Conservation (phyloP, 345 rosid species). For the Raphanus raphanistrum region DNA sequence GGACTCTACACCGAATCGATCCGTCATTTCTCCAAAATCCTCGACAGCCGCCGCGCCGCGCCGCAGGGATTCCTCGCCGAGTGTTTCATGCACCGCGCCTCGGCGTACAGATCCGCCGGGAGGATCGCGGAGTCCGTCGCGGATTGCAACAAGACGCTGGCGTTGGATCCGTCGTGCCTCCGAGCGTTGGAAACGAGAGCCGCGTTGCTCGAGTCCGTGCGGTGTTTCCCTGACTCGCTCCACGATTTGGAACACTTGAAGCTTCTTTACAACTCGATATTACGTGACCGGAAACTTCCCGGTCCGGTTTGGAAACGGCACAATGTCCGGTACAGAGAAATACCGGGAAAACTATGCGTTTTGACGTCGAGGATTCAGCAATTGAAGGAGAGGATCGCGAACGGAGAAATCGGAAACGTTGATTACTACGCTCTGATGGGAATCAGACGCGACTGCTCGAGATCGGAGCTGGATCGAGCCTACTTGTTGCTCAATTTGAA, state of each 20-base stretch:
- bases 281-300: constrained; percentile 91
- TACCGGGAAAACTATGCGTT: constrained; percentile 80
- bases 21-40: constrained; percentile 89
- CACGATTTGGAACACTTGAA: constrained; percentile 95
- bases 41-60: constrained; percentile 84
- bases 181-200: constrained; percentile 95
- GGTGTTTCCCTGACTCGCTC: constrained; percentile 84
- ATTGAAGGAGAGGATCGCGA: constrained; percentile 74
- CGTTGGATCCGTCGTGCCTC: constrained; percentile 78
- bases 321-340: constrained; percentile 77
- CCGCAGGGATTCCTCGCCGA: constrained; percentile 88
- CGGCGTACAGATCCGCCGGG: constrained; percentile 74
- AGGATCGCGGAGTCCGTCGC: constrained; percentile 85
- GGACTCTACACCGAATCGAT: constrained; percentile 87
- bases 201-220: constrained; percentile 64
- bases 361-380: constrained; percentile 62
- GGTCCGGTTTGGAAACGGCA: constrained; percentile 99
- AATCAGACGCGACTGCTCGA: constrained; percentile 80
- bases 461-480: constrained; percentile 92
- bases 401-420: constrained; percentile 76
- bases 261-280: constrained; percentile 77
- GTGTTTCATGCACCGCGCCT: constrained; percentile 86
- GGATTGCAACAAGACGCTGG: constrained; percentile 87
- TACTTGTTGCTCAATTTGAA: constrained; percentile 73
- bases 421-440: constrained; percentile 89